These are phyloP conservation scores for Bullera alba DNA, from an alignment of 768 basidiomycete species.

Conservation along the genomic window DNA sequence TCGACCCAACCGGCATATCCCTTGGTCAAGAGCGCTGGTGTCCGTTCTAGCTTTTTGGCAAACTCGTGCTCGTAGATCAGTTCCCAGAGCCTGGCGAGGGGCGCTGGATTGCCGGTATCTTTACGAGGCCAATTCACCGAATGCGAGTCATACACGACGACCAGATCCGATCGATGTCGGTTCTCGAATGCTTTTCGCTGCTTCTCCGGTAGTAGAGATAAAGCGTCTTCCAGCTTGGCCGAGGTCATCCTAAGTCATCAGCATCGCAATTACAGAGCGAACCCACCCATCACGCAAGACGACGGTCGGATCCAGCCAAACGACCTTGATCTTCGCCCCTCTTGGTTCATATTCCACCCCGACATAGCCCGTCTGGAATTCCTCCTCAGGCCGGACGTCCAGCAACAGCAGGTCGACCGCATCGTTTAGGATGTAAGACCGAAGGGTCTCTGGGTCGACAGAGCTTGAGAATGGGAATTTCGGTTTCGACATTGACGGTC, in stretches of 20 bases:
- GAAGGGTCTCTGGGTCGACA: conserved; percentile 57
- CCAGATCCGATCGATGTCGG: conserved; percentile 79
- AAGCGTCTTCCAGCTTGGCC: conserved; percentile 63
- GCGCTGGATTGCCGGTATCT: conserved; percentile 48
- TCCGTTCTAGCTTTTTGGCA: conserved; percentile 55
- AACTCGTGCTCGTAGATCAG: conserved; percentile 70
- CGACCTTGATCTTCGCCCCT: conserved; percentile 45
- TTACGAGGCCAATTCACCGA: conserved; percentile 52
- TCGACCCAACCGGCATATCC: conserved; percentile 75
- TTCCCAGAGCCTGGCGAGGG: conserved; percentile 58
- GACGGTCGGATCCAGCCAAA: conserved; percentile 79
- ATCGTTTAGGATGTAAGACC: conserved; percentile 54
- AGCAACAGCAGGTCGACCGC: conserved; percentile 63
- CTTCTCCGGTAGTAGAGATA: conserved; percentile 61
- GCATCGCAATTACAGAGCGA: neutral
- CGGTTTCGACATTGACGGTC: conserved; percentile 18
- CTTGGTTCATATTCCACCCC: conserved; percentile 51
- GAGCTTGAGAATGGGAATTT: conserved; percentile 58
- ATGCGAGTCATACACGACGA: conserved; percentile 69
- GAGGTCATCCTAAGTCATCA: conserved; percentile 56
- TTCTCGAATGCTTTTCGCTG: conserved; percentile 73
- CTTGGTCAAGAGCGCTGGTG: conserved; percentile 76
- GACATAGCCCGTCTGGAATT: conserved; percentile 70
- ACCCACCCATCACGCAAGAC: conserved; percentile 63
- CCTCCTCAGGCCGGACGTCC: conserved; percentile 71